A percentile compares a stretch with the other conserved stretches of the same genome.
Evolutionary conservation across 2,329 filamentous ascomycete species (phyloP).

Genomic region (Botrytis fragariae): DNA sequence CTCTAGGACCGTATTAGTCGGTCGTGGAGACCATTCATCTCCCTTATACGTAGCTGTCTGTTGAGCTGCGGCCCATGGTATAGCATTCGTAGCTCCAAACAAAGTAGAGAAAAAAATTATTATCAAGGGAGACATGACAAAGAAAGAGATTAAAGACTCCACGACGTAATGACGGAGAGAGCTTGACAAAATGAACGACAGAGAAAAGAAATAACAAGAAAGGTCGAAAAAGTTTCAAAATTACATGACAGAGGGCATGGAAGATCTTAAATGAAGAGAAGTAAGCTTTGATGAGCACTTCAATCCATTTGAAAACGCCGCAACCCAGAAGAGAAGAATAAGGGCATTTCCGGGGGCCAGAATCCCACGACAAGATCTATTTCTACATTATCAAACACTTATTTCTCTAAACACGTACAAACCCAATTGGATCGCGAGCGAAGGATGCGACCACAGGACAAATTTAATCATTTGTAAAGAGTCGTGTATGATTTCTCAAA

Average conservation of each 20-base stretch:
- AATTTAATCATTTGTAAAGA: constrained; percentile 4
- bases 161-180: neutral
- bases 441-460: constrained; percentile 15
- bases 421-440: constrained; percentile 8
- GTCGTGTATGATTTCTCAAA: neutral
- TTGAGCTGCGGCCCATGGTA: constrained; percentile 31
- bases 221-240: constrained; percentile 11
- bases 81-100: constrained; percentile 27
- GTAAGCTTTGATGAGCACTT: constrained; percentile 2
- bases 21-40: constrained; percentile 34
- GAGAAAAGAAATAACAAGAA: neutral
- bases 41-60: constrained; percentile 31
- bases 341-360: constrained; percentile 1
- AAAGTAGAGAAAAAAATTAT: constrained; percentile 29
- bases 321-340: neutral
- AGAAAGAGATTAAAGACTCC: constrained; percentile 25
- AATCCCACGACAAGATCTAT: constrained; percentile 16
- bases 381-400: constrained; percentile 8
- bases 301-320: constrained; percentile 9
- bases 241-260: neutral
- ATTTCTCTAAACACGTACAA: neutral
- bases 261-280: constrained; percentile 8
- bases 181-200: constrained; percentile 5
- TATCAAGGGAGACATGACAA: constrained; percentile 34
- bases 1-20: constrained; percentile 29